phyloP scores from a whole-genome alignment of 495 filamentous ascomycete species.

The Penicillium silybi region DNA sequence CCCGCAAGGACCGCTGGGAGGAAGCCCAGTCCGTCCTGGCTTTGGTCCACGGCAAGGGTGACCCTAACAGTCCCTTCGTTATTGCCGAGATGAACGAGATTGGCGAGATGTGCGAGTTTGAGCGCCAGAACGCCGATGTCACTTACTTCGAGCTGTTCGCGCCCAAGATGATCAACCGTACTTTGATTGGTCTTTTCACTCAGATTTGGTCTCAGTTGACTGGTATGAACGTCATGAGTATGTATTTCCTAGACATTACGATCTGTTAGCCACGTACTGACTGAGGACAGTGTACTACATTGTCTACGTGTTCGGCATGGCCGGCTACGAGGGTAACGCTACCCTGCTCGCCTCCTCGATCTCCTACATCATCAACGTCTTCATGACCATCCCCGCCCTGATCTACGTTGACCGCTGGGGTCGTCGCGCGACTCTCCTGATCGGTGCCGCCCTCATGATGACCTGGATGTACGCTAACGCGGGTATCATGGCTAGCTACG shows the following conservation, averaged over 20 bases:
- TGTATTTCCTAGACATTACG: no score
- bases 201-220: conserved; percentile 76
- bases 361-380: conserved; percentile 55
- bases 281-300: conserved; percentile 32
- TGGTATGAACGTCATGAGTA: conserved; percentile 73
- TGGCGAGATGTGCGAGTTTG: conserved; percentile 57
- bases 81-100: conserved; percentile 60
- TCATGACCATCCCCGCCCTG: conserved; percentile 43
- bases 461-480: conserved; percentile 61
- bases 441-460: conserved; percentile 58
- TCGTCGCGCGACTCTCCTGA: conserved; percentile 51
- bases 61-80: conserved; percentile 57
- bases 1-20: conserved; percentile 70
- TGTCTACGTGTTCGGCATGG: conserved; percentile 61
- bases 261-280: neutral
- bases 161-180: conserved; percentile 62
- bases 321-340: conserved; percentile 45
- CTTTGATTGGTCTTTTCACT: conserved; percentile 61
- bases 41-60: conserved; percentile 63
- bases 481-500: conserved; percentile 45
- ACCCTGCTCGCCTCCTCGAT: conserved; percentile 58
- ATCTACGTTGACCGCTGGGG: conserved; percentile 53
- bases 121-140: conserved; percentile 50
- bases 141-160: conserved; percentile 61
- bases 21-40: conserved; percentile 60